Evolutionary conservation across 352 stramenopile species (phyloP), one percentile per base, ranked within the genome.

Genomic region (Aphanomyces invadans): DNA sequence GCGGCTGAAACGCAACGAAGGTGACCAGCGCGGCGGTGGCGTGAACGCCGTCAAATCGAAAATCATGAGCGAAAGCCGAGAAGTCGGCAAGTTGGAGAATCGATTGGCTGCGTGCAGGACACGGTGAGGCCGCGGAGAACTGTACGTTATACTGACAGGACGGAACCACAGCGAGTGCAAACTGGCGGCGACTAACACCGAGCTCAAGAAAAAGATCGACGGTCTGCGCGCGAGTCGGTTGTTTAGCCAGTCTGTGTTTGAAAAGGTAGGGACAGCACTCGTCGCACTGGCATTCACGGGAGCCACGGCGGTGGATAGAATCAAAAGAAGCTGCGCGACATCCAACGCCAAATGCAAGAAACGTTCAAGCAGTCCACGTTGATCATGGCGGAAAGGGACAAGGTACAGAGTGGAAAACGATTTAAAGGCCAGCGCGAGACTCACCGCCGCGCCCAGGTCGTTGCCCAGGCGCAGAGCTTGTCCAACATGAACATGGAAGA

Each of bases 61-160:
- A 10, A 82, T 91, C 70, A 80, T 81, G 5, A 79, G 88, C 51
- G 83, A 91, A 61, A 77, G 89, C 55, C 79, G 83, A 21, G 83
- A 89, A 56, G 73, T 89, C 38, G 82, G 85, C 72, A 91, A 91
- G 62, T 71, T 91, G 3, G 83, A 91, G 71, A 91, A 91, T 55
- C 72, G 83, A 15, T 71, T 91, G 25, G 87, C 83, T 5, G 76
- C 83, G 7, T 91, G 80, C 57, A 79, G 73, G 45, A 89, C 76
- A 25, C 78, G 83, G 53, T 62, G 46, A 4, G 3, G 17, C 26
- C 1, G 11, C 4, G 49, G 10, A 38, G 4, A 52, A n/a, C 36
- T 36, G 3, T 31, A 5, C n/a, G 3, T n/a, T 57, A 3, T 38
- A 2, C 15, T 44, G 36, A 23, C 9, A 21, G n/a, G n/a, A 31